Percentiles rank a stretch among this genome's conserved stretches.
These are phyloP conservation scores for Pseudogymnoascus pannorum DNA, from an alignment of 2,329 filamentous ascomycete genomes.

Conservation along the genomic window DNA sequence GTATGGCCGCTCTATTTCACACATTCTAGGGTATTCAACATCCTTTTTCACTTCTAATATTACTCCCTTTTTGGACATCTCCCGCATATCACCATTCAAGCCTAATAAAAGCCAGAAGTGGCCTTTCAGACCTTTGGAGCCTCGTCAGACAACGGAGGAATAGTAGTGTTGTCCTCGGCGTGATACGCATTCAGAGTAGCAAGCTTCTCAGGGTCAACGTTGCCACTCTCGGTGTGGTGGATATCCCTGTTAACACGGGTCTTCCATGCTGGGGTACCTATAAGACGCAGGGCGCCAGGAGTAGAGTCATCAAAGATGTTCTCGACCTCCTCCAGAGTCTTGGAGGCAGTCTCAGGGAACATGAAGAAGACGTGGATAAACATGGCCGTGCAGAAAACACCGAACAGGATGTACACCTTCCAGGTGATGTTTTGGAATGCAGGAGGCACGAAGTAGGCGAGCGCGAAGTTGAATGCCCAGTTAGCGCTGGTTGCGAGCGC, in stretches of 20 bases:
- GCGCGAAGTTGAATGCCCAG: conserved; percentile 45
- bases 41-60: background rate
- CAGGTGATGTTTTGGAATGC: conserved; percentile 41
- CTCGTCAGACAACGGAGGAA: background rate
- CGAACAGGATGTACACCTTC: conserved; percentile 46
- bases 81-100: background rate
- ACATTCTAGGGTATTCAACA: background rate
- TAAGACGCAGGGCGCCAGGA: background rate
- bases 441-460: conserved; percentile 42
- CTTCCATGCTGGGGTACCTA: conserved; percentile 18
- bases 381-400: conserved; percentile 43
- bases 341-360: conserved; percentile 50
- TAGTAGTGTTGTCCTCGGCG: conserved; percentile 5
- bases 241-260: conserved; percentile 22
- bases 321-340: conserved; percentile 47
- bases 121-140: background rate
- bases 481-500: conserved; percentile 44
- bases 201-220: conserved; percentile 25
- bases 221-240: conserved; percentile 21
- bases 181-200: conserved; percentile 13
- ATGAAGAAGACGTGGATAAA: conserved; percentile 46
- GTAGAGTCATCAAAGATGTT: conserved; percentile 47
- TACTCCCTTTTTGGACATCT: background rate
- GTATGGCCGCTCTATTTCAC: background rate
- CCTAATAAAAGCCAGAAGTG: background rate